Base-by-base conservation (phyloP, 2,329 filamentous ascomycete species). In the Apiospora hydei region DNA sequence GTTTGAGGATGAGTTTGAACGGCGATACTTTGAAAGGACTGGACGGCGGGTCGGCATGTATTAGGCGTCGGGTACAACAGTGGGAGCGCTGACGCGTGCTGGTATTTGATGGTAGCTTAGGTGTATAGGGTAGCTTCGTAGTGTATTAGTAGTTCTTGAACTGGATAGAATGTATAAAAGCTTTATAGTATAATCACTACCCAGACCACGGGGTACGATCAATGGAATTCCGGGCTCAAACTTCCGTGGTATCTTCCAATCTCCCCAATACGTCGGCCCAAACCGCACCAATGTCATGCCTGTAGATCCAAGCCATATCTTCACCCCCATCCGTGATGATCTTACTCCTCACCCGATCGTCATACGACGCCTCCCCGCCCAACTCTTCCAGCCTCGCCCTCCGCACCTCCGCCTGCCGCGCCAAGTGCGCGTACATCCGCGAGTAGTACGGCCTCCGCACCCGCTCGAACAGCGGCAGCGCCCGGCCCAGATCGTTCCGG, bases 361-460 rank as follows among this genome's bases (percentile, higher is more conserved):
- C 77, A 51, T 74, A 77, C 18, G 75, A 72, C 0, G 76, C 73
- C 8, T 43, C 53, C 7, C 46, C 26, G 2, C 72, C 73, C 14
- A 77, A 34, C 21, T 68, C 66, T 61, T 71, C 69, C n/a, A 78
- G 53, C 41, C 74, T 75, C 24, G 68, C 41, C 4, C 72, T 30
- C 3, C 77, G 74, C 14, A 46, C 68, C 10, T 69, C 70, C 11
- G 75, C 75, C 64, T 75, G 73, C 5, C 71, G 69, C 24, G 72
- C 74, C 51, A 78, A 74, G 49, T 78, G 71, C 18, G 73, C 72
- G 69, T 80, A 80, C 78, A 81, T 80, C 6, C 76, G 73, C 4
- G 74, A 74, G 67, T 81, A 81, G 51, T 80, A 80, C 3, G 79
- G 79, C 24, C 78, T 72, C 11, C 79, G 76, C 53, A 81, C 75